Conservation (phyloP, 345 rosid species). For the Xanthoceras sorbifolium region DNA sequence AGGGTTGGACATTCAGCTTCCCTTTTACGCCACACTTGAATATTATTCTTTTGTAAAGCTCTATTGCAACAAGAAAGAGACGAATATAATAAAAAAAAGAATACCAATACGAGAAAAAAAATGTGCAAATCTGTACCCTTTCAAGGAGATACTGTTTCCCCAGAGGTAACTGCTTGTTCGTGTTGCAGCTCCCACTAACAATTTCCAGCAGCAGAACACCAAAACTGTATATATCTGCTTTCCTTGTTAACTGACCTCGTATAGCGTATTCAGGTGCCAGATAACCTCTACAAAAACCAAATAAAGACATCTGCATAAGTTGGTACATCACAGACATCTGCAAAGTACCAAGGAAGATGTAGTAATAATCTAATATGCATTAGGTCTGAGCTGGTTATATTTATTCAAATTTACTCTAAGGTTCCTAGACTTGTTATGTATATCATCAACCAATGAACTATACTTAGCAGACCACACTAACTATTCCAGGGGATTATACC, state of each 20-base stretch:
- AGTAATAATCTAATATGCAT: background rate
- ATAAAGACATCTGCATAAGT: background rate
- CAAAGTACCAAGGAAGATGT: background rate
- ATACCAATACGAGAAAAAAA: background rate
- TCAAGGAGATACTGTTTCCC: conserved; percentile 63
- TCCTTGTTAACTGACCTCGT: conserved; percentile 67
- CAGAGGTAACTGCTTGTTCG: conserved; percentile 42
- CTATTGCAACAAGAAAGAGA: background rate
- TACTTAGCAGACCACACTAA: background rate
- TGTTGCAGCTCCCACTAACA: conserved; percentile 63
- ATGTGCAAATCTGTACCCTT: conserved; percentile 39
- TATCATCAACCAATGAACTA: background rate
- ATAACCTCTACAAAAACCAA: conserved; percentile 52
- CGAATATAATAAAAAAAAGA: background rate
- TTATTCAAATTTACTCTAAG: background rate
- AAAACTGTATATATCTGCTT: conserved; percentile 73
- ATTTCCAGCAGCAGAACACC: conserved; percentile 72
- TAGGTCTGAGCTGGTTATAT: background rate
- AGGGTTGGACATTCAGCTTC: background rate
- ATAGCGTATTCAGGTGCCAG: conserved; percentile 78
- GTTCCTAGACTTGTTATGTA: background rate
- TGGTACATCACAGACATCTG: background rate
- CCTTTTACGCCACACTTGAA: background rate
- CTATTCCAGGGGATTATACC: background rate
- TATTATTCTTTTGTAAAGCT: background rate